Evolutionary conservation across 176 grass and related monocot genomes (phyloP), one percentile per base, ranked within the genome.

Genomic region (Elaeis guineensis): DNA sequence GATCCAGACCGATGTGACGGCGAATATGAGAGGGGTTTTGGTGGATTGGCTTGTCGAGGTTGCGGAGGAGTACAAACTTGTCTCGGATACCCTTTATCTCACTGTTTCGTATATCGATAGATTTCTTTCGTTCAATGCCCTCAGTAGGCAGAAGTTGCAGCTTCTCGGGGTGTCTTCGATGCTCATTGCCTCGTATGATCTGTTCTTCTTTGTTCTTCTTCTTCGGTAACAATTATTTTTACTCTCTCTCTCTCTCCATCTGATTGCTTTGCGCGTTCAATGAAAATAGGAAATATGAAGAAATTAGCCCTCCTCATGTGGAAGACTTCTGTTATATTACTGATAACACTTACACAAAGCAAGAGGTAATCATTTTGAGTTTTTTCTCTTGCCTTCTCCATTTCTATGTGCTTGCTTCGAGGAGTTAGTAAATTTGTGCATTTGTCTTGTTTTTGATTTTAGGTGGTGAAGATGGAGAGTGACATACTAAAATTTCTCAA

Each of bases 311-410:
- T 0, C 87, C 92, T 0, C 81, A 91, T 25, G 81, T 80, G 1
- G 87, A 97, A 70, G 92, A 97, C 56, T 97, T 97, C 59, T 97
- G 92, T 69, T 97, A 88, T 62, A 91, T 91, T 66, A 97, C 92
- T 0, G 92, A 97, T 49, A 97, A 91, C 64, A 97, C 92, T 20
- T 97, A 91, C 73, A 91, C 83, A 26, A 91, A 65, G 55, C 82
- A 83, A 74, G 93, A 98, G 76, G 80, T 83, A 50, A 21, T 8
- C 29, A 14, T 50, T 22, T 61, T 21, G 28, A 17, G 21, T 24
- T 25, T 49, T 49, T 7, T 57, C 5, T 16, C 49, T 17, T 19
- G 14, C 25, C 59, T 57, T 26, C 5, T 19, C 11, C 35, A 44
- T 44, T 44, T 44, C 35, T 44, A 12, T 44, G 11, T 12, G 9